Base-by-base conservation (phyloP, 2,329 filamentous ascomycete genomes). In the Tolypocladium album region DNA sequence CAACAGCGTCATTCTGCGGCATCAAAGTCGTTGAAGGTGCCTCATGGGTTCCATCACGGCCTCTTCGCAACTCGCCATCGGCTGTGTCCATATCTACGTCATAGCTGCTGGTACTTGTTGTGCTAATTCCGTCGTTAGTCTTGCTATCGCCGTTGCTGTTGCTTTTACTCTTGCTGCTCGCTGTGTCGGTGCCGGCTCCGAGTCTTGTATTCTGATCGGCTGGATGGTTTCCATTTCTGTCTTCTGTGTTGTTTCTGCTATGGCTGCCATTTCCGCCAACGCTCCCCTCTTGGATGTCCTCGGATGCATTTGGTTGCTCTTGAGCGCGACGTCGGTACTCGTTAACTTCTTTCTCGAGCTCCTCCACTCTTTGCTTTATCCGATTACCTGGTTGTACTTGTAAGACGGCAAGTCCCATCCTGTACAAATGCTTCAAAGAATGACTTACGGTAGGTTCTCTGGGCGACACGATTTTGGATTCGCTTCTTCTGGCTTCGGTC, bases 401-500 rank as follows among this genome's bases (percentile, higher is more conserved):
- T 40, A 11, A 55, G 58, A 34, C 40, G 31, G 38, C 22, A 9
- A 12, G 45, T 12, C 45, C 13, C 13, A 31, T 12, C 6, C 6
- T 17, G 39, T 39, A 12, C 22, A 13, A 31, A 42, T 17, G 13
- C 24, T 4, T 13, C 24, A 5, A 31, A 8, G 45, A 17, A 13
- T 13, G 15, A 50, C 59, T 57, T 55, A 60, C 59, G 59, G 40
- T 60, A 60, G 20, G 59, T 60, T 22, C 59, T 39, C 24, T 60
- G 59, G 6, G 59, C 59, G 4, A 58, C 56, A 3, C 59, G 56
- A 22, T 60, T 60, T n/a, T 60, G 59, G 12, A 60, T 58, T 24
- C 59, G 43, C 56, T 60, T 60, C 40, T 60, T 60, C 40, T 60
- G 59, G 24, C 56, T 60, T 3, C 59, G 55, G 31, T 60, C 59